Base-by-base conservation (phyloP, 768 basidiomycete genomes). In the Cyathus striatus region DNA sequence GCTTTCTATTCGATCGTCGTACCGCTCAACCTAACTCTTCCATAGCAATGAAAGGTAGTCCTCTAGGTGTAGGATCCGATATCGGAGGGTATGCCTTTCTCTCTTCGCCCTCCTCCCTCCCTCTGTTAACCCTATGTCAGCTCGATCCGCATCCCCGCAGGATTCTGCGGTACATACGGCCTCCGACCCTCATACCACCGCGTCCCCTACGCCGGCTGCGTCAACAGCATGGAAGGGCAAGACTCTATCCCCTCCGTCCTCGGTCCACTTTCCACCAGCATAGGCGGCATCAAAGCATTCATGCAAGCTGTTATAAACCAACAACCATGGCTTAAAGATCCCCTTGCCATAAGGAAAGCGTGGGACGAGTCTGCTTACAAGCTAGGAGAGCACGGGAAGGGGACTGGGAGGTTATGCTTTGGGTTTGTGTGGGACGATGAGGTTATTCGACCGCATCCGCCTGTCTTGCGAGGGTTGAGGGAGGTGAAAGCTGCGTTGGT, bases 31-130 rank as follows among this genome's bases (percentile, higher is more conserved):
- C 24, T 20, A 30, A 9, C n/a, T 36, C 9, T 36, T 13, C 32
- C 23, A 23, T 35, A 72, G 73, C 70, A 9, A 49, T 74, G n/a
- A 67, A 58, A 46, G 73, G 73, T 22, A 66, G 72, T 41, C 66
- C 70, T 0, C 52, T 75, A 47, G 86, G 89, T 22, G 75, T 90
- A 9, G 90, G 89, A 33, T 84, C 89, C 20, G 90, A 91, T 56
- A 77, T 90, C 45, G 85, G 83, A 53, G 86, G 87, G 86, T 85
- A 55, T 53, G 53, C 43, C 17, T 5, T 20, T 20, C 20, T n/a
- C n/a, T 10, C 26, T 13, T 7, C 7, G 9, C 26, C 20, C 9
- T 42, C 27, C 14, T 32, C 23, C n/a, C 22, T 42, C 16, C 23
- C 22, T 4, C 22, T 41, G 17, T 21, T 16, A 23, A 7, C 40